Base-by-base conservation (phyloP, 2,329 filamentous ascomycete species). In the Dryadomyces quercus-mongolicae region DNA sequence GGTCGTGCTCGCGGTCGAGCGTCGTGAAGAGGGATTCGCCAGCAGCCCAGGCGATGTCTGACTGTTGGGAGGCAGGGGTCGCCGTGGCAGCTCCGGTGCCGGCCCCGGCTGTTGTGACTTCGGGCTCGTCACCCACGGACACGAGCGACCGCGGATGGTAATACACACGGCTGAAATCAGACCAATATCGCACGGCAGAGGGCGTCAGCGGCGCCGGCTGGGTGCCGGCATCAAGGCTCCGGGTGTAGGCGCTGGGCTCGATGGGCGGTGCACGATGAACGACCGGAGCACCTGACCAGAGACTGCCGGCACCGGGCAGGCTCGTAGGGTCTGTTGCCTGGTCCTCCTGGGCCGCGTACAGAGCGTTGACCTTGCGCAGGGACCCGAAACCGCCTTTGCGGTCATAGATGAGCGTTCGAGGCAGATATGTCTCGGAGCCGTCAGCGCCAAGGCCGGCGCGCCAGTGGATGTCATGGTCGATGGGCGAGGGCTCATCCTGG, bases 371-470 rank as follows among this genome's bases (percentile, higher is more conserved):
- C 70, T 91, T 90, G 61, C 84, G 81, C 61, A 98, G 71, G 7
- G 89, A 87, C 6, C 93, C 93, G 69, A 97, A 97, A 0, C 86
- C 88, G 34, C 89, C 88, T 67, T 97, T 97, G 38, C 97, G 75
- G 65, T 98, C 93, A 67, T 98, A 98, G 56, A 98, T 86, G 56
- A 98, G 74, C 1, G 91, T 89, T 59, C 93, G 81, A 4, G 93
- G 93, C 49, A 91, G 92, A 65, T 87, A 98, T 0, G 93, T 98
- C 61, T 98, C 93, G 7, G 82, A 76, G 18, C 91, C 90, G 70
- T 94, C 88, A 1, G 82, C 82, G 20, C 86, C 89, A 56, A 94
- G 67, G 2, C 93, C 93, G 0, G 87, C 77, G 16, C 92, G 80
- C 71, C 95, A 98, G 67, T 95, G 89, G 51, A 97, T 75, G 67